Evolutionary conservation across 768 basidiomycete genomes (phyloP).

Genomic region (Mycena indigotica): DNA sequence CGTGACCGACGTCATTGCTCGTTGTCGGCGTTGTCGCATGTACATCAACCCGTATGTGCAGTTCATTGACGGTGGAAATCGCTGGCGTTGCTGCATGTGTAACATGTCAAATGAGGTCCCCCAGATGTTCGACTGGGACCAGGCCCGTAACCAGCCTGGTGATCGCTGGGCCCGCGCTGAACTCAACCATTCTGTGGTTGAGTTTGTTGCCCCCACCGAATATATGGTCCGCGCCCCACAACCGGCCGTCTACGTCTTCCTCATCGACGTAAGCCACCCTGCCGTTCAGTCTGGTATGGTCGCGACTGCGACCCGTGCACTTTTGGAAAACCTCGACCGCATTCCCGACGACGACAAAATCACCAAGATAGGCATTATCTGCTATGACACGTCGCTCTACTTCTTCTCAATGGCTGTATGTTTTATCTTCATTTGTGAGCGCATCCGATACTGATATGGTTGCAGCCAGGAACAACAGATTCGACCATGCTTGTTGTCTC

Average conservation of each 20-base stretch:
- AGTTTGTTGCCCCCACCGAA: slow-evolving; percentile 96
- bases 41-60: slow-evolving; percentile 98
- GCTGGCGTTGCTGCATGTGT: slow-evolving; percentile 99
- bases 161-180: slow-evolving; percentile 95
- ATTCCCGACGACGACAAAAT: slow-evolving; percentile 93
- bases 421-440: slow-evolving; percentile 19
- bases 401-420: slow-evolving; percentile 92
- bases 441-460: slow-evolving; percentile 1
- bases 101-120: slow-evolving; percentile 98
- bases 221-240: slow-evolving; percentile 99
- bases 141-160: slow-evolving; percentile 87
- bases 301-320: slow-evolving; percentile 94
- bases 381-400: slow-evolving; percentile 89
- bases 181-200: slow-evolving; percentile 91
- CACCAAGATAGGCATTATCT: slow-evolving; percentile 91
- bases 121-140: slow-evolving; percentile 98
- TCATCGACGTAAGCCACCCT: slow-evolving; percentile 93
- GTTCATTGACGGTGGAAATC: slow-evolving; percentile 96
- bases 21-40: slow-evolving; percentile 92
- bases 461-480: slow-evolving; percentile 71
- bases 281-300: slow-evolving; percentile 97
- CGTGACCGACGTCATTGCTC: slow-evolving; percentile 91
- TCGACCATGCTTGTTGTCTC: slow-evolving; percentile 96
- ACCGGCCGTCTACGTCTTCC: slow-evolving; percentile 94
- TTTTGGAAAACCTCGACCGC: slow-evolving; percentile 92